Evolutionary conservation across 2,329 filamentous ascomycete genomes (phyloP).

Genomic region (Fusarium gaditjirri): DNA sequence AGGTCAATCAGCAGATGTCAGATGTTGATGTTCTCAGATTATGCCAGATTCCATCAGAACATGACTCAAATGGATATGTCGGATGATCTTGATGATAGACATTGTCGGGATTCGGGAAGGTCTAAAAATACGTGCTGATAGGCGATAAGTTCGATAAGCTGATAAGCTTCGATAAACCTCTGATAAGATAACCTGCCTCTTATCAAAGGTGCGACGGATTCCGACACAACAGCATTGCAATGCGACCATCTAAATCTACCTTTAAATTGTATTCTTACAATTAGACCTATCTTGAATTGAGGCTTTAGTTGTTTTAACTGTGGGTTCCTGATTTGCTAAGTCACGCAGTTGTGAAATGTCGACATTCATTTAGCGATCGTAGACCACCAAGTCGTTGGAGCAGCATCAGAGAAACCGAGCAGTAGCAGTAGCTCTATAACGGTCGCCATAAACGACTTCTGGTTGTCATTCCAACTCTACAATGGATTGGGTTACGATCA

Average conservation of each 20-base stretch:
- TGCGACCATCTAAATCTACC: not conserved
- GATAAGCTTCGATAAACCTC: accelerated
- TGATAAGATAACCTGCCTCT: not conserved
- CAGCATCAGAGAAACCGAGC: too few relatives aligned
- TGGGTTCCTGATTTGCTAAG: accelerated
- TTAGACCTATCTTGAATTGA: too few relatives aligned
- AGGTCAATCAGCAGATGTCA: not conserved
- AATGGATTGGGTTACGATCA: not conserved
- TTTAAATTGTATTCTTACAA: not conserved
- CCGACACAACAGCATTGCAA: not conserved
- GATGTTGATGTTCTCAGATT: not conserved
- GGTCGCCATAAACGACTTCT: not conserved
- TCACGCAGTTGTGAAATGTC: accelerated
- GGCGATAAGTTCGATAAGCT: not conserved
- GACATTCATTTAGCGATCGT: too few relatives aligned
- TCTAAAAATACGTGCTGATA: not conserved
- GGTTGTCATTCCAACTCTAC: accelerated
- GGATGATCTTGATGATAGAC: not conserved
- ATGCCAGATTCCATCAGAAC: not conserved
- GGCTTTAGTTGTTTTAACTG: accelerated
- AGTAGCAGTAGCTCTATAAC: not conserved
- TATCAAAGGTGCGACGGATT: not conserved
- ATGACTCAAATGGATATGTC: not conserved
- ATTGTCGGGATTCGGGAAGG: not conserved
- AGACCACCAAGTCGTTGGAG: too few relatives aligned